Base-by-base conservation (phyloP, 148 eudicot species). In the Fagopyrum homotropicum region DNA sequence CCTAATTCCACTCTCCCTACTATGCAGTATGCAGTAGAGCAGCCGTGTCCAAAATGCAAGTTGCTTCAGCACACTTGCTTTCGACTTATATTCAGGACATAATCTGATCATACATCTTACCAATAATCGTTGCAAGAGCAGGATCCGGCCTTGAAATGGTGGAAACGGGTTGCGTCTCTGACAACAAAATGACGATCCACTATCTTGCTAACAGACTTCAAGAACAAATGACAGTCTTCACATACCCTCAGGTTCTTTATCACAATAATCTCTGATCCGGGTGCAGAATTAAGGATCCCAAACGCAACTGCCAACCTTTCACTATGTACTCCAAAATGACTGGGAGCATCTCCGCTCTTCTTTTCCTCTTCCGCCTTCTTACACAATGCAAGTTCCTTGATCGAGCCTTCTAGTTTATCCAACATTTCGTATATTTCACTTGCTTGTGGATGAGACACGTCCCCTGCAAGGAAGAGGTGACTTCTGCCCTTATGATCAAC, bases 161-260 rank as follows among this genome's bases (percentile, higher is more conserved):
- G 94, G 77, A 91, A 91, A 69, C 94, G 91, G 59, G 90, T 91
- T 14, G 97, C 89, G 69, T 91, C 97, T 84, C 93, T 88, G 47
- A 89, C 80, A 17, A 88, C 77, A 77, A 89, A 86, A 35, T 26
- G 79, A 14, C 88, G 89, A 74, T 83, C 83, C 19, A 86, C 89
- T 75, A 85, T 64, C 73, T 80, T 80, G 85, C 97, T 91, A 30
- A 86, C 88, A 50, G 79, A 78, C 83, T 88, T 91, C 43, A 89
- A 73, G 75, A 91, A 91, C 82, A 64, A 68, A 80, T 91, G 97
- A 79, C 90, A 91, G 75, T 89, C 89, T 76, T 77, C 90, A 81
- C 94, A 91, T 79, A 89, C 89, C 61, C 97, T 83, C 73, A 91
- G 77, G 85, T 91, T 91, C 83, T 91, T 91, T 56, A 87, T 88